Conservation (phyloP, 768 basidiomycete genomes). For the Hirschioporus abietinus region DNA sequence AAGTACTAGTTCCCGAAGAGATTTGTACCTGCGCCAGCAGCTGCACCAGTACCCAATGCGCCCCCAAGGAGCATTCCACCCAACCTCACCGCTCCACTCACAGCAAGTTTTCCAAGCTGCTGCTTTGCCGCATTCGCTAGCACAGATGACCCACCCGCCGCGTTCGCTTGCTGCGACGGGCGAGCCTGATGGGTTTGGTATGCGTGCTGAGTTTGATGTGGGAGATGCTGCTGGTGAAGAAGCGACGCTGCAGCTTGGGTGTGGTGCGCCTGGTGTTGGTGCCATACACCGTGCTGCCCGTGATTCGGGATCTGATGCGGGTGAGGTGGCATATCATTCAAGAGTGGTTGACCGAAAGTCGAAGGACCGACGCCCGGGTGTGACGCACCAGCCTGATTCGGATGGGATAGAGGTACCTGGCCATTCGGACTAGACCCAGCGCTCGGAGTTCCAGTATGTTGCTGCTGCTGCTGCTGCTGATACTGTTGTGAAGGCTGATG, state of each 20-base stretch:
- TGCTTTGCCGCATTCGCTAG: background rate
- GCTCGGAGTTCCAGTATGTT: background rate
- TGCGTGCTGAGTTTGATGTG: background rate
- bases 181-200: background rate
- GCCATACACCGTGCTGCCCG: background rate
- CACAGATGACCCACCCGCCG: background rate
- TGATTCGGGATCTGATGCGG: background rate
- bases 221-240: background rate
- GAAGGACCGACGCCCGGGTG: background rate
- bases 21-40: background rate
- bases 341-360: background rate
- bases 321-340: background rate
- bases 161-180: background rate
- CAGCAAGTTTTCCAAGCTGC: background rate
- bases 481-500: background rate
- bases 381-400: too few relatives aligned
- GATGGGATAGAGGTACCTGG: background rate
- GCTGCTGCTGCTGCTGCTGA: background rate
- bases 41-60: background rate
- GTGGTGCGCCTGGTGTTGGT: background rate
- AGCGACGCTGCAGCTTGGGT: background rate
- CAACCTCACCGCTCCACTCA: background rate
- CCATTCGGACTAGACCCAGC: background rate
- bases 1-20: background rate
- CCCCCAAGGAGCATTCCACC: background rate